Percentiles rank a stretch among this genome's conserved stretches.
Conservation (phyloP, 176 grass and related monocot genomes). For the Neostapfia colusana region DNA sequence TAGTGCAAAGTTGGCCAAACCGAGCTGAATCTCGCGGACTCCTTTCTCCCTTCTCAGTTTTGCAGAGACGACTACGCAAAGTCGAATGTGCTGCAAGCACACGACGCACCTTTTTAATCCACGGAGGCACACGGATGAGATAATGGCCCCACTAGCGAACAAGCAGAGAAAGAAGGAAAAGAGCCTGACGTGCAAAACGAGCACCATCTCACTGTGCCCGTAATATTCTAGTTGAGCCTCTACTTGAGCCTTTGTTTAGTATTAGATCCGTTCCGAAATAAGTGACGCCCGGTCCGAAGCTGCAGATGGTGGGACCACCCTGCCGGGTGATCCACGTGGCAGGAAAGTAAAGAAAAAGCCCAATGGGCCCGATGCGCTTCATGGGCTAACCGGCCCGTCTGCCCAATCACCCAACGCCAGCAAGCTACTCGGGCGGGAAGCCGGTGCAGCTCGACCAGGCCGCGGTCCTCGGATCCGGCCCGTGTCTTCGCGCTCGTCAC, state of each 20-base stretch:
- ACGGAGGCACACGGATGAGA: no score
- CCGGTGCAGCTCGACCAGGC: conserved; percentile 22
- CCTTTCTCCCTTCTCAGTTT: no score
- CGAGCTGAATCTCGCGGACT: neutral
- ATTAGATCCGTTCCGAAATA: no score
- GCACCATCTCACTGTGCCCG: neutral
- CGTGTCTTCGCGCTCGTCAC: no score
- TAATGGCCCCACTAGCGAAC: no score
- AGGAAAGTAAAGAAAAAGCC: neutral
- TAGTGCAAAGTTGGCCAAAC: neutral
- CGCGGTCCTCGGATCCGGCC: conserved; percentile 5
- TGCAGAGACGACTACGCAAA: neutral
- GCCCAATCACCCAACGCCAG: neutral
- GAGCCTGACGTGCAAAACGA: neutral
- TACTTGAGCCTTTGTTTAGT: no score
- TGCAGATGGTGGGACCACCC: neutral
- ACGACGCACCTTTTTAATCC: no score
- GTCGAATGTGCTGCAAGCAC: no score
- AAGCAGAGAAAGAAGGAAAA: no score
- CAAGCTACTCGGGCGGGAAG: conserved; percentile 24
- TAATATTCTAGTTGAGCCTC: neutral
- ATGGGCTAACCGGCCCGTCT: neutral
- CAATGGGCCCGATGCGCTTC: neutral
- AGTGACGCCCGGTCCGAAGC: no score
- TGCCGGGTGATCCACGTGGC: neutral